These are phyloP conservation scores for Pseudogymnoascus destructans DNA, from an alignment of 2,329 filamentous ascomycete species.

Conservation along the genomic window DNA sequence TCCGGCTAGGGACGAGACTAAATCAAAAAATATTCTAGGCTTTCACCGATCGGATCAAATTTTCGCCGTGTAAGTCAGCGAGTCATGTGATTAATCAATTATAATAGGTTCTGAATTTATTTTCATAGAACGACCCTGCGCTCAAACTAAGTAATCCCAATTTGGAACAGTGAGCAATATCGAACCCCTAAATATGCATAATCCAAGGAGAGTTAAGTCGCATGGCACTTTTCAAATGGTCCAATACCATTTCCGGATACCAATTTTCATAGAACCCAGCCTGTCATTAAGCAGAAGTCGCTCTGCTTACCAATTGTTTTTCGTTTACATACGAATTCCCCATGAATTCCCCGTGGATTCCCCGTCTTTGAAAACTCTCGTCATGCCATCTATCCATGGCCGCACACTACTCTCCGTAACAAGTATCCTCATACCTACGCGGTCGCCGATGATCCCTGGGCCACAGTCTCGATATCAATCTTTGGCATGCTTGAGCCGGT, in stretches of 20 bases:
- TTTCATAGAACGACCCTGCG: constrained; percentile 1
- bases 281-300: not conserved
- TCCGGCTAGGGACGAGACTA: not conserved
- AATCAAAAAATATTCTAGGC: constrained; percentile 5
- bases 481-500: constrained; percentile 56
- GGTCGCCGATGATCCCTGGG: constrained; percentile 29
- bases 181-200: constrained; percentile 8
- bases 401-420: not conserved
- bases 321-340: not conserved
- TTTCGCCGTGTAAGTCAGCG: constrained; percentile 6
- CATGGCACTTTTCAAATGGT: not conserved
- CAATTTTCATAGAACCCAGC: constrained; percentile 7
- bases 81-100: constrained; percentile 1
- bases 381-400: not conserved
- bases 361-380: not conserved
- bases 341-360: not conserved
- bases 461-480: constrained; percentile 45
- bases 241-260: not conserved
- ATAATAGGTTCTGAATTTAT: constrained; percentile 6
- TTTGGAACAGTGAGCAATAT: constrained; percentile 6
- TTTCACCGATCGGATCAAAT: constrained; percentile 7
- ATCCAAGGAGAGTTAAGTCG: not conserved
- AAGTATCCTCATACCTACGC: constrained; percentile 8
- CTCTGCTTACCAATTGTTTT: constrained; percentile 5
- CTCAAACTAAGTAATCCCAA: constrained; percentile 7